Conservation (phyloP, 208 protist genomes). For the Paratrypanosoma confusum region DNA sequence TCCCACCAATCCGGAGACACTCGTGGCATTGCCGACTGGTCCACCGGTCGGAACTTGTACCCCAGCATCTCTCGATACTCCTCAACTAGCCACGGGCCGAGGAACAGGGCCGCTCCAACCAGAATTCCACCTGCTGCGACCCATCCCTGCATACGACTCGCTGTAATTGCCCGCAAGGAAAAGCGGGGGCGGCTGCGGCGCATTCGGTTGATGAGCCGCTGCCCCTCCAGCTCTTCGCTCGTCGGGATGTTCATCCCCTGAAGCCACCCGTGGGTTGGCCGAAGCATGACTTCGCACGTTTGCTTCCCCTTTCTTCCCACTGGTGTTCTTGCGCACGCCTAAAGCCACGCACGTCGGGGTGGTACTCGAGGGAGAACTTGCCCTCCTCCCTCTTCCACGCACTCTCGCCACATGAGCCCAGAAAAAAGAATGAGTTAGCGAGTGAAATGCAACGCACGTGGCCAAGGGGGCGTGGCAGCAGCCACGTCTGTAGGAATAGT, state of each 20-base stretch:
- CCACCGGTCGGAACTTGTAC: slow-evolving; percentile 49
- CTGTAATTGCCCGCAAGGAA: slow-evolving; percentile 37
- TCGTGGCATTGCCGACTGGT: slow-evolving; percentile 46
- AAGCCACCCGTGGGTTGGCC: slow-evolving; percentile 1
- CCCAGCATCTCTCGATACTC: slow-evolving; percentile 60
- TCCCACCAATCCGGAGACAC: slow-evolving; percentile 81
- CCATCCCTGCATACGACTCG: slow-evolving; percentile 50
- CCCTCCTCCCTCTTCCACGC: no score
- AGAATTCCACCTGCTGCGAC: slow-evolving; percentile 55
- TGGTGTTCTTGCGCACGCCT: no score
- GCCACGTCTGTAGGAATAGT: no score
- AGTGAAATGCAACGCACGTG: no score
- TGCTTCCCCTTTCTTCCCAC: no score
- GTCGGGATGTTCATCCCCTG: slow-evolving; percentile 13
- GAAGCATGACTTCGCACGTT: slow-evolving; percentile 5
- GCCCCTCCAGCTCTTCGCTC: slow-evolving; percentile 31
- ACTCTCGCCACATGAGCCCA: no score
- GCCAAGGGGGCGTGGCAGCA: no score
- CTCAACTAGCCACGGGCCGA: slow-evolving; percentile 67
- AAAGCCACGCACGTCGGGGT: not conserved
- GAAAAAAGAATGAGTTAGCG: no score
- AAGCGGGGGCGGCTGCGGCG: slow-evolving; percentile 16
- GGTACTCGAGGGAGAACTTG: not conserved
- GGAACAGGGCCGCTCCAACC: slow-evolving; percentile 42
- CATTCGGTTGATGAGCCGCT: slow-evolving; percentile 44